These are phyloP conservation scores for Raddia guianensis DNA, from an alignment of 176 grass and related monocot genomes.

Conservation along the genomic window DNA sequence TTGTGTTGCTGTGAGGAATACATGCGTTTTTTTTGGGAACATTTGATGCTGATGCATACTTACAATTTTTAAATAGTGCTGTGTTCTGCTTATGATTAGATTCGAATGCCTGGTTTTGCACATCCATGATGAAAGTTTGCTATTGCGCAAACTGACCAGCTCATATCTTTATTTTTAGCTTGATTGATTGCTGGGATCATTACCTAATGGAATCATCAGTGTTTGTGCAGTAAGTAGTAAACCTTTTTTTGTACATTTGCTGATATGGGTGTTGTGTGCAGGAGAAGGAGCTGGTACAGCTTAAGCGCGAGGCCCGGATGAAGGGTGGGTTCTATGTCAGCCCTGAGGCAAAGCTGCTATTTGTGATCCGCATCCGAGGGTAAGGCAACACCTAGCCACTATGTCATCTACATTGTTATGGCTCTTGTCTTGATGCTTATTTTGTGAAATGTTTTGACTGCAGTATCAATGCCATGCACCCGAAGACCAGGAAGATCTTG, in stretches of 20 bases:
- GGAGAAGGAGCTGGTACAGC: conserved; percentile 82
- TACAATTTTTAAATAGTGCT: neutral
- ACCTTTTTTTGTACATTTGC: neutral
- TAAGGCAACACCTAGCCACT: conserved; percentile 3
- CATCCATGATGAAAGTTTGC: neutral
- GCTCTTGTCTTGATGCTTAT: neutral
- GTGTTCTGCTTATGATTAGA: neutral
- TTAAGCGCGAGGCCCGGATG: conserved; percentile 91
- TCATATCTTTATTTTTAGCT: neutral
- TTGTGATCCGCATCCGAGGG: conserved; percentile 90
- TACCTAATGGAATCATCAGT: neutral
- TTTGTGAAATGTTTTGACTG: conserved; percentile 19
- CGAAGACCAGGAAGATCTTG: conserved; percentile 86
- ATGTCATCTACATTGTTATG: neutral
- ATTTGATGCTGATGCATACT: neutral
- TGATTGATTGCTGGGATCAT: neutral
- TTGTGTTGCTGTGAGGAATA: neutral
- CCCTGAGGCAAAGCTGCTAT: conserved; percentile 83
- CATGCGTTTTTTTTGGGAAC: neutral
- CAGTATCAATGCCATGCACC: conserved; percentile 99
- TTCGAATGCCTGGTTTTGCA: neutral
- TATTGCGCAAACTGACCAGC: neutral
- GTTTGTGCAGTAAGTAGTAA: too few species aligned
- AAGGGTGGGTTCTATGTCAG: conserved; percentile 98
- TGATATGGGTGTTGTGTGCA: conserved; percentile 25